A percentile compares a stretch with the other conserved stretches of the same genome.
These are phyloP conservation scores for Podaxis pistillaris DNA, from an alignment of 768 basidiomycete species.

Conservation along the genomic window DNA sequence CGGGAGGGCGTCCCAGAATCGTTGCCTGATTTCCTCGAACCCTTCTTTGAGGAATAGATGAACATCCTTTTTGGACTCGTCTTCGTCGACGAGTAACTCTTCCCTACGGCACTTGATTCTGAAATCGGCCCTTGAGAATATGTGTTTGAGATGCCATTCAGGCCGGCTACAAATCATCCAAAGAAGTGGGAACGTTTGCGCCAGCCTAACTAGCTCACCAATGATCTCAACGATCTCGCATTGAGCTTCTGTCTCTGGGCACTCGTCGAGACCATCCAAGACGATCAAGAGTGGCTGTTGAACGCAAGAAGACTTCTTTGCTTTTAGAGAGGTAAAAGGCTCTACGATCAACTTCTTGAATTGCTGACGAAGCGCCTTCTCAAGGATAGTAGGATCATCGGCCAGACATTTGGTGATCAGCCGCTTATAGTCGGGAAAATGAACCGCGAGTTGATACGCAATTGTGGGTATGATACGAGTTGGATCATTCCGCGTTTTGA, in stretches of 20 bases:
- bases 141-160: slow-evolving; percentile 2
- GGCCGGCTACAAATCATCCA: background rate
- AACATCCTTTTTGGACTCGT: background rate
- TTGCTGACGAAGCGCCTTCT: slow-evolving; percentile 1
- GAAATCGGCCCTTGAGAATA: background rate
- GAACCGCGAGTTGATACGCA: slow-evolving; percentile 5
- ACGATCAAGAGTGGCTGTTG: background rate
- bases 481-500: background rate
- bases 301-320: background rate
- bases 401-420: background rate
- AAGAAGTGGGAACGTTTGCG: background rate
- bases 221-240: background rate
- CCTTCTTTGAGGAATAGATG: background rate
- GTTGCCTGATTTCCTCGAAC: background rate
- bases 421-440: background rate
- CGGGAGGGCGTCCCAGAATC: background rate
- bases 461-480: background rate
- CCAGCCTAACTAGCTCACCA: too few species aligned
- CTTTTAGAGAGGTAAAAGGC: background rate
- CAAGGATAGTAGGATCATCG: background rate
- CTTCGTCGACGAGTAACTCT: background rate
- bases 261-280: slow-evolving; percentile 10
- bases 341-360: background rate
- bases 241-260: background rate
- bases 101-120: background rate